Base-by-base conservation (phyloP, 805 yeast genomes). In the Sugiyamaella chiloensis region DNA sequence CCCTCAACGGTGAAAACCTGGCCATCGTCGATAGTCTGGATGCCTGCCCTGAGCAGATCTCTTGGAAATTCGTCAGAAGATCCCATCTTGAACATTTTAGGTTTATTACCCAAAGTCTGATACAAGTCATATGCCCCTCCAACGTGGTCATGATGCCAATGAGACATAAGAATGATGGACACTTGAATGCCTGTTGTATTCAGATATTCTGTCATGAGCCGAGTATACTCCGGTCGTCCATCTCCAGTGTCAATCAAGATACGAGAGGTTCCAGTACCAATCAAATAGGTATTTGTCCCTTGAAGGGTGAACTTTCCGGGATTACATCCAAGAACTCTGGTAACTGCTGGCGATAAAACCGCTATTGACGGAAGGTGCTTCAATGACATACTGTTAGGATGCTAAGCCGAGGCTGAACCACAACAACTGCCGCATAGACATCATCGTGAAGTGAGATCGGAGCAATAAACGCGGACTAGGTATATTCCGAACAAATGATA, bases 201-300 rank as follows among this genome's bases (percentile, higher is more conserved):
- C 21, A 67, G 48, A 45, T 62, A 62, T 7, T 51, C 27, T 17
- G 40, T 8, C 24, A 67, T 56, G 36, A 57, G 50, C 12, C 48
- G 36, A 4, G 56, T 44, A 47, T 67, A 67, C 40, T 55, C 65
- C 3, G 51, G 50, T 14, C 40, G 43, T 7, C 69, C 71, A 19
- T 62, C 65, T 16, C 71, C 71, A 9, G 70, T 62, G 46, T 67
- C 72, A 9, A 67, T 47, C 24, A 67, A 60, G 16, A 67, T 42
- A 29, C 70, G 55, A 16, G 53, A 48, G 8, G 39, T 42, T 14
- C 70, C 70, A 11, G 51, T 34, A 17, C 72, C 72, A 5, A 67
- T 52, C 8, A 67, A 57, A 53, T 67, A 67, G 2, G 72, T 68
- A 54, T 67, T 67, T 7, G 71, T 67, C 23, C 72, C 72, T 46